A percentile compares a stretch with the other conserved stretches of the same genome.
Evolutionary conservation across 2,329 filamentous ascomycete species (phyloP).

Genomic region (Curvularia sp.): DNA sequence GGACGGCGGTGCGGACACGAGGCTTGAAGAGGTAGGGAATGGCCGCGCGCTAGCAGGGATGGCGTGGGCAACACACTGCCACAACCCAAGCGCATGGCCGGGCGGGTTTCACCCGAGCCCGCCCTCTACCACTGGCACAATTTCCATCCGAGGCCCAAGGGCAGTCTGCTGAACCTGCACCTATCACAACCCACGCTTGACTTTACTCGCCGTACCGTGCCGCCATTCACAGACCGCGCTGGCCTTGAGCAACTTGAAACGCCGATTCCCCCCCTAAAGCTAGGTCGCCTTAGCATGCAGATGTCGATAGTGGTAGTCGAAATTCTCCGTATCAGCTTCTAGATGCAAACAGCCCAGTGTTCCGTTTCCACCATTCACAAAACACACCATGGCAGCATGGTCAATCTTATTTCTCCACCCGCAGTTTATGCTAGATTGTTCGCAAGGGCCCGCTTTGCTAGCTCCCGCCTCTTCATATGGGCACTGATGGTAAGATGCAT

Average conservation of each 20-base stretch:
- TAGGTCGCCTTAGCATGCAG: conserved; percentile 8
- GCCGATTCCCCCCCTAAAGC: conserved; percentile 4
- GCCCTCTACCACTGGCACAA: background rate
- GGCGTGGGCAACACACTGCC: background rate
- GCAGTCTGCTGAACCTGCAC: background rate
- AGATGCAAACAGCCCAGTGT: background rate
- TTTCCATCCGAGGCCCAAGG: background rate
- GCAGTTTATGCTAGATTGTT: conserved; percentile 1
- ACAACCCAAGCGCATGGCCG: background rate
- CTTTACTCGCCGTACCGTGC: background rate
- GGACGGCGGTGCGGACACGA: background rate
- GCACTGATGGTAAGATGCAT: background rate
- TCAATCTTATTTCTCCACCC: conserved; percentile 7
- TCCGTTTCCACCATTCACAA: conserved; percentile 15
- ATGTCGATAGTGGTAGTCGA: background rate
- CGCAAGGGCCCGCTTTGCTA: background rate
- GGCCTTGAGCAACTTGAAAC: conserved; percentile 7
- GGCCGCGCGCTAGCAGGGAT: background rate
- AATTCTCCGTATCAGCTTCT: conserved; percentile 17
- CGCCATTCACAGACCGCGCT: conserved; percentile 9
- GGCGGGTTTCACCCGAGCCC: conserved; percentile 1
- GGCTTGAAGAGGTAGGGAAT: background rate
- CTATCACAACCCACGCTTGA: background rate
- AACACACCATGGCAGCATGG: background rate
- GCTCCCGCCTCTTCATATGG: background rate